These are phyloP conservation scores for Candida railenensis DNA, from an alignment of 805 yeast species.

Conservation along the genomic window DNA sequence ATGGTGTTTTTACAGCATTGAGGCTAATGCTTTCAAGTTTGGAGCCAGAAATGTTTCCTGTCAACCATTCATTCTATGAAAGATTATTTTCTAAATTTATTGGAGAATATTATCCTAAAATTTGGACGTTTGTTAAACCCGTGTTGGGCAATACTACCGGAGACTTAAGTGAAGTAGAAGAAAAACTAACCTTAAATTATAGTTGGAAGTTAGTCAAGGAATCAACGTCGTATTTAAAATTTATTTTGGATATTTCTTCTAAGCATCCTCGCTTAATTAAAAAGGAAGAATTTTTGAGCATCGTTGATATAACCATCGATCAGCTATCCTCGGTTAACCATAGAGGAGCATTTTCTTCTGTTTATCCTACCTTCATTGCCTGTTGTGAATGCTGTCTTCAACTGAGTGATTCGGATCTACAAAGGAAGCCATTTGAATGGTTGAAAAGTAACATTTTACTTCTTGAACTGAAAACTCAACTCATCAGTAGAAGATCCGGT, in stretches of 20 bases:
- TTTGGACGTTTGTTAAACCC: slow-evolving; percentile 48
- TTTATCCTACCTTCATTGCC: slow-evolving; percentile 74
- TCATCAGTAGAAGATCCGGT: slow-evolving; percentile 86
- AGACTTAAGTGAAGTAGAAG: slow-evolving; percentile 33
- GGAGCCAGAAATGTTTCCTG: slow-evolving; percentile 3
- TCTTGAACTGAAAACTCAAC: slow-evolving; percentile 58
- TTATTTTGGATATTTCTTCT: slow-evolving; percentile 31
- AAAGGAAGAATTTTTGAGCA: slow-evolving; percentile 21
- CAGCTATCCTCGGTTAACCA: slow-evolving; percentile 79
- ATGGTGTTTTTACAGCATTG: slow-evolving; percentile 69
- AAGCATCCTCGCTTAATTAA: slow-evolving; percentile 15
- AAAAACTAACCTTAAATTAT: slow-evolving; percentile 57
- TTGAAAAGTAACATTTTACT: slow-evolving; percentile 51
- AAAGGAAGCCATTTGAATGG: slow-evolving; percentile 55
- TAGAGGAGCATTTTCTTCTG: slow-evolving; percentile 88
- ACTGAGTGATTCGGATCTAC: slow-evolving; percentile 21
- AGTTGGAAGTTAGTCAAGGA: slow-evolving; percentile 87
- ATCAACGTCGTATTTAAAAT: slow-evolving; percentile 54
- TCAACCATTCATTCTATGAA: slow-evolving; percentile 2
- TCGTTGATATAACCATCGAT: slow-evolving; percentile 57
- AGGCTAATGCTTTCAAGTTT: slow-evolving; percentile 39
- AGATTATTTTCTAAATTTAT: slow-evolving; percentile 15
- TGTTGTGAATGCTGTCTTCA: slow-evolving; percentile 58
- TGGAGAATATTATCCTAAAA: slow-evolving; percentile 15
- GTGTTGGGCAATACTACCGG: slow-evolving; percentile 62